Evolutionary conservation across 352 stramenopile species (phyloP).

Genomic region (Phytopythium chamaehyphon): DNA sequence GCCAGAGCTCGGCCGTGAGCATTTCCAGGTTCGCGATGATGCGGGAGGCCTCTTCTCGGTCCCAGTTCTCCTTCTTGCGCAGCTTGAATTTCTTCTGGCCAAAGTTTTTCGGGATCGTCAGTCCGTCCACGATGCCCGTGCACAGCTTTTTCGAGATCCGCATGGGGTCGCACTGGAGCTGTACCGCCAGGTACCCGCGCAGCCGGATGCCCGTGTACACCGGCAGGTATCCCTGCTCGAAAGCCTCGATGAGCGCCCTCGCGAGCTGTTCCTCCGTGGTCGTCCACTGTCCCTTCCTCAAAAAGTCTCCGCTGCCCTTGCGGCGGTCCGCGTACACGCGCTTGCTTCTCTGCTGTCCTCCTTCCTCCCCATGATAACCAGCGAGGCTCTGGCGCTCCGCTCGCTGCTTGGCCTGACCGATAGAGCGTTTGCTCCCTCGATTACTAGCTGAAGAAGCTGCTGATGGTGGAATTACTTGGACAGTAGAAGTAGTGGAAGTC

Average conservation of each 20-base stretch:
- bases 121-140: conserved; percentile 60
- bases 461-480: no score
- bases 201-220: conserved; percentile 74
- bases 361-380: no score
- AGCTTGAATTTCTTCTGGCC: conserved; percentile 78
- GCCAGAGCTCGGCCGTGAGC: conserved; percentile 54
- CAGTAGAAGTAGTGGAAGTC: no score
- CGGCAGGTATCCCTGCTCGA: conserved; percentile 66
- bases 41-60: conserved; percentile 37
- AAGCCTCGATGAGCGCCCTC: conserved; percentile 56
- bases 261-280: conserved; percentile 59
- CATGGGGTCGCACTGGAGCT: conserved; percentile 81
- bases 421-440: no score
- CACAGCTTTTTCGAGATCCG: conserved; percentile 81
- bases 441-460: no score
- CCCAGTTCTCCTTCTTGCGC: conserved; percentile 51
- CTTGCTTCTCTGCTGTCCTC: no score
- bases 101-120: conserved; percentile 71
- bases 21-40: conserved; percentile 42
- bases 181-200: conserved; percentile 68
- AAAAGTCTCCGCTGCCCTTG: conserved; percentile 59
- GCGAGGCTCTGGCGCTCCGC: no score
- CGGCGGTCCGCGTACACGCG: conserved; percentile 7
- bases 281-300: conserved; percentile 76
- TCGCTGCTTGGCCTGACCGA: no score